A percentile compares a stretch with the other conserved stretches of the same genome.
Evolutionary conservation across 768 basidiomycete genomes (phyloP).

Genomic region (Terana coerulea): DNA sequence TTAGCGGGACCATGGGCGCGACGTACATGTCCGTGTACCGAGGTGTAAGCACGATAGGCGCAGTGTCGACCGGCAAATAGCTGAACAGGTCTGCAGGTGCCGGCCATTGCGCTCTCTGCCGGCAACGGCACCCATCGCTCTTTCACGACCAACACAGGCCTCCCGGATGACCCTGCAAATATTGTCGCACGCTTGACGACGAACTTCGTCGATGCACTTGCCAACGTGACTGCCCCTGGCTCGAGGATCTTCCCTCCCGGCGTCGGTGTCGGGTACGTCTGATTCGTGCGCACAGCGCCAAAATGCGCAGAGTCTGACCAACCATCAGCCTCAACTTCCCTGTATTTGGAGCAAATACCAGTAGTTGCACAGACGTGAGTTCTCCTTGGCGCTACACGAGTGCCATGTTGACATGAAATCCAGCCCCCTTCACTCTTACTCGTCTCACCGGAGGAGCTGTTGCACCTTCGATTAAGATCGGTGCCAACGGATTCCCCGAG

Average conservation of each 20-base stretch:
- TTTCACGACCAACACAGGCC: constrained; percentile 25
- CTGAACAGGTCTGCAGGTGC: too few species aligned
- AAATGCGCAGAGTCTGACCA: too few species aligned
- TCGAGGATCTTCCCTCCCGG: constrained; percentile 24
- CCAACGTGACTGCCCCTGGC: constrained; percentile 20
- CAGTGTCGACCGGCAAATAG: neutral
- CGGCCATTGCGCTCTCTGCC: constrained; percentile 29
- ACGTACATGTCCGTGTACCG: constrained; percentile 26
- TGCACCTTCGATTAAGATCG: constrained; percentile 21
- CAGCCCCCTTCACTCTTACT: constrained; percentile 29
- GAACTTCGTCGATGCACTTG: constrained; percentile 26
- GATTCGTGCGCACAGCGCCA: neutral
- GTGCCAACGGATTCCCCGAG: constrained; percentile 24
- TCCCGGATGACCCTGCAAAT: constrained; percentile 25
- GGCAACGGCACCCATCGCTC: constrained; percentile 28
- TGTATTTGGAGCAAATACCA: constrained; percentile 22
- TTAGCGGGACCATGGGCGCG: constrained; percentile 29
- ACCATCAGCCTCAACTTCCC: constrained; percentile 26
- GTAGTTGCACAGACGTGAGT: constrained; percentile 21
- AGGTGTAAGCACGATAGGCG: constrained; percentile 18
- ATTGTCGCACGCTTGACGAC: constrained; percentile 21
- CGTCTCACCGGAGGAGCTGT: constrained; percentile 28
- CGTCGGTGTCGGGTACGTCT: constrained; percentile 23
- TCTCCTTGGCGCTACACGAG: neutral
- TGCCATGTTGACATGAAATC: neutral